A percentile compares a stretch with the other conserved stretches of the same genome.
These are phyloP conservation scores for Moesziomyces parantarcticus DNA, from an alignment of 1,284 basidiomycete species.

Conservation along the genomic window DNA sequence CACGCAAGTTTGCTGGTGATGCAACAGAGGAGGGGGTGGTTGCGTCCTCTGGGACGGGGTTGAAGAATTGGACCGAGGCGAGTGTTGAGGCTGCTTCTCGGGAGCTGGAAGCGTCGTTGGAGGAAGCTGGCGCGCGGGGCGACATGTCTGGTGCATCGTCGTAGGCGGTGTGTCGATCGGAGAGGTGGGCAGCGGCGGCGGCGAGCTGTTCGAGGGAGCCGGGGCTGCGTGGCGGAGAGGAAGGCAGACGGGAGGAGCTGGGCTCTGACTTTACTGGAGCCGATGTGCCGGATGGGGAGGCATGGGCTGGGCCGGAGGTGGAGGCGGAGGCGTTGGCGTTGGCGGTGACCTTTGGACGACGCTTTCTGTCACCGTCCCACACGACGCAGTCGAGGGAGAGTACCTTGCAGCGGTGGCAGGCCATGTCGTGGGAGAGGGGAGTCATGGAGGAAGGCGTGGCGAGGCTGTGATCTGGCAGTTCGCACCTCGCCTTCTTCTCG, in stretches of 20 bases:
- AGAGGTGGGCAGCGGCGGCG: conserved; percentile 42
- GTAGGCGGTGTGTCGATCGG: conserved; percentile 26
- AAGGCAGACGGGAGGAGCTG: conserved; percentile 16
- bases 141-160: conserved; percentile 23
- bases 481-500: conserved; percentile 54
- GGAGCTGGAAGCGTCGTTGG: conserved; percentile 23
- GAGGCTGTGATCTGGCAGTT: conserved; percentile 43
- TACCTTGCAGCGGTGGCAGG: conserved; percentile 52
- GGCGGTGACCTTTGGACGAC: conserved; percentile 26
- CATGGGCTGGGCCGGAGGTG: too few relatives aligned
- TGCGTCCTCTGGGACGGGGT: conserved; percentile 19
- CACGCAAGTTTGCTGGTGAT: conserved; percentile 14
- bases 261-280: conserved; percentile 15
- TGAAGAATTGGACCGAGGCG: conserved; percentile 50
- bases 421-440: conserved; percentile 23
- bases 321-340: neutral
- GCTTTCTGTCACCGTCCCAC: conserved; percentile 56
- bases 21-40: conserved; percentile 11
- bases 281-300: neutral
- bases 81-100: conserved; percentile 33
- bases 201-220: conserved; percentile 46
- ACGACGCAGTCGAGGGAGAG: conserved; percentile 52
- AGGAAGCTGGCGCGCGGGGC: conserved; percentile 18
- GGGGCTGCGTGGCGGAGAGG: conserved; percentile 32
- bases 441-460: conserved; percentile 45